Evolutionary conservation across 2,329 filamentous ascomycete species (phyloP), one percentile per base, ranked within the genome.

Genomic region (Apiospora saccharicola): DNA sequence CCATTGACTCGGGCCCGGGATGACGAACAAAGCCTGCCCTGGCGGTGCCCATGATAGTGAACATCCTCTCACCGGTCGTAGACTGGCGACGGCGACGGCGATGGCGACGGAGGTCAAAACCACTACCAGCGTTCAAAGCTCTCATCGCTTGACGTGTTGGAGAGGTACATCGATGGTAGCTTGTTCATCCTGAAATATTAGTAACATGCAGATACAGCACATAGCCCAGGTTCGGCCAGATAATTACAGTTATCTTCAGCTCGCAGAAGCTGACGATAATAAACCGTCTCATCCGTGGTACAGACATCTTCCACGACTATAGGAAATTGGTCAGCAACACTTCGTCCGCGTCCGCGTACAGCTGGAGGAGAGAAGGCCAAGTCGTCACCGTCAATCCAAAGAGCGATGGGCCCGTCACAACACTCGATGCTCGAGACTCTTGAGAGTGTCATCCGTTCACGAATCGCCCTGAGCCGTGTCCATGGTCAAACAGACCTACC

Each of bases 31-130:
- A 41, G 37, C 8, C 26, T 30, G 95, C 94, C 85, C 92, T 93
- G 73, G 94, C 92, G 74, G 94, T 97, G 77, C 96, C 96, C 90
- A 97, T 98, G 82, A 99, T 99, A 80, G 96, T 99, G 86, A 99
- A 99, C 96, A 99, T 99, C 79, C 96, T 92, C 89, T 99, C 96
- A 76, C 96, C 96, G 73, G 94, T 97, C 77, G 26, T 30, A 30
- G 26, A 30, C 26, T 30, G 26, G 26, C 26, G 26, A 30, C 26
- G 26, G 26, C 26, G 26, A 30, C 26, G 26, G 26, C 26, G 2
- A 30, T 30, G 26, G 26, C 26, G 2, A 30, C 4, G 26, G 26
- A 30, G 26, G 26, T 30, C 26, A 30, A 30, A 30, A 30, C 26
- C 26, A 30, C 26, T 30, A 30, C 26, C 26, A 30, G 26, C 26